A percentile compares a stretch with the other conserved stretches of the same genome.
phyloP scores from a whole-genome alignment of 306 rosid species.

The Comarum palustre region DNA sequence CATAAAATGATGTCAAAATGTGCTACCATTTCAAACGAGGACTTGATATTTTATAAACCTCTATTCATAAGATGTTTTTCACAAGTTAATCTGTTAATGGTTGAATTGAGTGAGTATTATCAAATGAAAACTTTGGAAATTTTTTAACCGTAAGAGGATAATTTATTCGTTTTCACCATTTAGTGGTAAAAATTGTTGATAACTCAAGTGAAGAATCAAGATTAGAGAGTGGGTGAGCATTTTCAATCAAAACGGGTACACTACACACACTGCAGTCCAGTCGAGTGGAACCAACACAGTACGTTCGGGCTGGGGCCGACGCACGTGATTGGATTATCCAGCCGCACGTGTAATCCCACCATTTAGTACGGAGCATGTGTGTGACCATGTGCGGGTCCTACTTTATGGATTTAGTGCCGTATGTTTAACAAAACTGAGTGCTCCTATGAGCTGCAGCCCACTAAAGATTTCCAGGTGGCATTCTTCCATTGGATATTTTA shows the following conservation, averaged over 20 bases:
- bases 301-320: slow-evolving; percentile 4
- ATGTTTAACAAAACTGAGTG: neutral
- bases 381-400: slow-evolving; percentile 39
- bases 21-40: no score
- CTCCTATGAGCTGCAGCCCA: slow-evolving; percentile 8
- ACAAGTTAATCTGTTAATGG: no score
- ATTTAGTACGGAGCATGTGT: slow-evolving; percentile 22
- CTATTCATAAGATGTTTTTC: no score
- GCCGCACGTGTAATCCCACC: slow-evolving; percentile 37
- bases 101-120: no score
- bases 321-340: slow-evolving; percentile 14
- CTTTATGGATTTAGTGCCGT: slow-evolving; percentile 26
- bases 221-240: no score
- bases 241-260: neutral
- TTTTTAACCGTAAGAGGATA: no score
- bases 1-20: no score
- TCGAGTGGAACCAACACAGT: neutral
- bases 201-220: no score
- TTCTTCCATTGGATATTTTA: rapidly evolving
- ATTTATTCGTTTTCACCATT: no score
- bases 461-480: neutral
- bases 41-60: no score
- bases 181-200: no score
- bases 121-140: no score
- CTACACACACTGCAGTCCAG: neutral